Conservation (phyloP, 176 grass and related monocot genomes). For the Carex myosuroides region DNA sequence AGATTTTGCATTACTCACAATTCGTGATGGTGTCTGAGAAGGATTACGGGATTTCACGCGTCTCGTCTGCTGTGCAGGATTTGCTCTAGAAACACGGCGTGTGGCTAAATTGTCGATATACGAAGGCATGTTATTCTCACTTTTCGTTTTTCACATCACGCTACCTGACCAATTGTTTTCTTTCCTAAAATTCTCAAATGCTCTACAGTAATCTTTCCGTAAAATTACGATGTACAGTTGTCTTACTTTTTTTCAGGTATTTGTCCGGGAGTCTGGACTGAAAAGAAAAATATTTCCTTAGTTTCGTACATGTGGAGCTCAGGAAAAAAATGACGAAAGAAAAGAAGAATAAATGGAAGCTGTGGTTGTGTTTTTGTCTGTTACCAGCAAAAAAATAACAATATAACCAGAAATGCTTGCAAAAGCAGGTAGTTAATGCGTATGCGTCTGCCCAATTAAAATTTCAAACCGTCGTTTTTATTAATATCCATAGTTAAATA, state of each 20-base stretch:
- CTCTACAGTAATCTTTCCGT: not conserved
- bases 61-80: constrained; percentile 24
- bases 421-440: too few species aligned
- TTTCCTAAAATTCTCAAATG: not conserved
- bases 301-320: not conserved
- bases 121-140: not conserved
- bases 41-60: constrained; percentile 5
- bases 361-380: constrained; percentile 1
- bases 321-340: not conserved
- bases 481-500: too few species aligned
- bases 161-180: not conserved
- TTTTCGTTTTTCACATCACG: not conserved
- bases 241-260: not conserved
- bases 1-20: not conserved
- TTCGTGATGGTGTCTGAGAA: not conserved
- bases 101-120: not conserved
- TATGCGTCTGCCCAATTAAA: not conserved
- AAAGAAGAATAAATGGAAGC: not conserved
- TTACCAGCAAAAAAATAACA: not conserved
- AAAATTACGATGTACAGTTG: not conserved
- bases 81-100: constrained; percentile 35
- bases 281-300: not conserved
- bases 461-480: too few species aligned
- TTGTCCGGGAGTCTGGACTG: not conserved
- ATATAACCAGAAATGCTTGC: not conserved